Base-by-base conservation (phyloP, 495 filamentous ascomycete species). In the Paragyromitra xinjiangensis region DNA sequence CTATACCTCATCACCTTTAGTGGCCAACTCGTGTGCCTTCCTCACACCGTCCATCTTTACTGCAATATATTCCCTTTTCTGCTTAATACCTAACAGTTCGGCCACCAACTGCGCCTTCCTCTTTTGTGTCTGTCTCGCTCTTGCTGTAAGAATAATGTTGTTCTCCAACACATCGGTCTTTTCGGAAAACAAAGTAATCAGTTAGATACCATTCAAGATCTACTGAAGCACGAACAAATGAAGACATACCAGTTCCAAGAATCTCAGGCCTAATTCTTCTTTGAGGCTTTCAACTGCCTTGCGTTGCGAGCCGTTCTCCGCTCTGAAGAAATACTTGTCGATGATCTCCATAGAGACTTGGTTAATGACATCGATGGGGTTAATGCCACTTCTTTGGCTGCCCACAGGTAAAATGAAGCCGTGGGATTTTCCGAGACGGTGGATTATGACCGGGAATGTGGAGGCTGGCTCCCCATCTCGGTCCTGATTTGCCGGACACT, bases 1-100 rank as follows among this genome's bases (percentile, higher is more conserved):
- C 70, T 11, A 81, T 69, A 82, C 80, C 39, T 79, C 71, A 26
- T 65, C 45, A 2, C 61, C 63, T 61, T 65, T 82, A n/a, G 42
- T 69, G 1, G 70, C 76, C 8, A 67, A 40, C 29, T 79, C 80
- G 22, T 82, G 80, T 3, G 44, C 58, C 40, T 69, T 70, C 19
- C 80, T 65, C 9, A 79, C 80, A 44, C 80, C 80, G 51, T 82
- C 80, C 62, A 80, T 80, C 44, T 80, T 56, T 29, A 79, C 80
- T 6, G 80, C 80, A 26, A 82, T 59, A 1, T 37, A 45, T 22
- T 40, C 65, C 40, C 80, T 66, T 29, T 82, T 22, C 37, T 61
- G 67, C 40, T 72, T 80, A 16, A 80, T 44, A 1, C 53, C 50
- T 29, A 82, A 39, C 8, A 82, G 42, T 42, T 82, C 80, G 7